Evolutionary conservation across 1,284 basidiomycete genomes (phyloP), one percentile per base, ranked within the genome.

Genomic region (Malassezia globosa): DNA sequence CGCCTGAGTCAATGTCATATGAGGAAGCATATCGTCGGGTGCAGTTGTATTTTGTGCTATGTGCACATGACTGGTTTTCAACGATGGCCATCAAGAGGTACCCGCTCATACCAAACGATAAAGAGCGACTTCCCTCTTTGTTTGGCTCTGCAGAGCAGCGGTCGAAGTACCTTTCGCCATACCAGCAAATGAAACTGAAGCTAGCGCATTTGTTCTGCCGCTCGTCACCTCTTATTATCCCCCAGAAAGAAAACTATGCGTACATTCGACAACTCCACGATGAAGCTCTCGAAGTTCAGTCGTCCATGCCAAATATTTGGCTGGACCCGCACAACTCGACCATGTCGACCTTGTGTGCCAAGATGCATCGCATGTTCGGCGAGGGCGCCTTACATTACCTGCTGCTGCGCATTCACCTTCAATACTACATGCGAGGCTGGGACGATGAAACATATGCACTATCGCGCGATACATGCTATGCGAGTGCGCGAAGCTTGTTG

Each of bases 361-460:
- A 50, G 45, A 4, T 55, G 51, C 37, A 58, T 46, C 46, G 46
- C 45, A 40, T 40, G 44, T 39, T 47, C 54, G 36, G 37, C 11
- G 10, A 51, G 42, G 24, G 48, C 10, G 14, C 41, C n/a, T 27
- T 56, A 2, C 16, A 47, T 26, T 53, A 27, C 10, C 39, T 49
- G 7, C 24, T 49, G 16, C 29, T 56, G 16, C 46, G 42, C 5
- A 45, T 66, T 31, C 64, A 66, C 52, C 62, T 64, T 37, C 58
- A 51, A n/a, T 66, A 56, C 50, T 66, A 66, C 46, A 56, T 66
- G 16, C 62, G 60, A 37, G 60, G 62, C 14, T 66, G 64, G 64
- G 54, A 58, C 16, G 55, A 62, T 25, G 46, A 55, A 10, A 50
- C 40, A 25, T 64, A 62, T 51, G 56, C 53, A 26, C 51, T 58